Evolutionary conservation across 2,329 filamentous ascomycete species (phyloP).

Genomic region (Hypoxylon sp.): DNA sequence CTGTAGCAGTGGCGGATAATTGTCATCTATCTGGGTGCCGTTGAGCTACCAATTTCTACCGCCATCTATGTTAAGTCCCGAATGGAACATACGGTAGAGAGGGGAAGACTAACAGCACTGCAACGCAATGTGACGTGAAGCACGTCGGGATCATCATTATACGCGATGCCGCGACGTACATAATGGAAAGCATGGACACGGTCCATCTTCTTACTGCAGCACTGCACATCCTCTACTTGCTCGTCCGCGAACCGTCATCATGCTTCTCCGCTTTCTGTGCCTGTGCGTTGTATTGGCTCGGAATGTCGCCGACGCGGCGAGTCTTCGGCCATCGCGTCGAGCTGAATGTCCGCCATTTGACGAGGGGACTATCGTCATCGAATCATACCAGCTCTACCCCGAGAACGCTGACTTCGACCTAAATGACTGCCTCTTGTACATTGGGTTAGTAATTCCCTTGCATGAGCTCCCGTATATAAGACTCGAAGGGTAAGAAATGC

Average conservation of each 20-base stretch:
- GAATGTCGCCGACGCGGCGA: slow-evolving; percentile 2
- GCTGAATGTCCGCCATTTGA: slow-evolving; percentile 29
- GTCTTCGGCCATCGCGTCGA: background rate
- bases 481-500: background rate
- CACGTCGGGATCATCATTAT: background rate
- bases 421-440: slow-evolving; percentile 45
- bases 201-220: background rate
- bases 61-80: slow-evolving; percentile 5
- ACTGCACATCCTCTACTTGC: background rate
- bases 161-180: slow-evolving; percentile 13
- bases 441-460: slow-evolving; percentile 38
- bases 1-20: background rate
- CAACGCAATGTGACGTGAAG: slow-evolving; percentile 9
- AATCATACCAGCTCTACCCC: slow-evolving; percentile 47
- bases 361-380: slow-evolving; percentile 33
- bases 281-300: slow-evolving; percentile 18
- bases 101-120: background rate
- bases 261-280: slow-evolving; percentile 19
- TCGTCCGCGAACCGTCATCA: slow-evolving; percentile 6
- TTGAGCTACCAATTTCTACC: background rate
- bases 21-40: background rate
- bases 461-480: background rate
- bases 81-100: slow-evolving; percentile 10
- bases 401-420: slow-evolving; percentile 49
- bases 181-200: slow-evolving; percentile 5